Base-by-base conservation (phyloP, 169 alveolate genomes). In the Cryptosporidium andersoni region DNA sequence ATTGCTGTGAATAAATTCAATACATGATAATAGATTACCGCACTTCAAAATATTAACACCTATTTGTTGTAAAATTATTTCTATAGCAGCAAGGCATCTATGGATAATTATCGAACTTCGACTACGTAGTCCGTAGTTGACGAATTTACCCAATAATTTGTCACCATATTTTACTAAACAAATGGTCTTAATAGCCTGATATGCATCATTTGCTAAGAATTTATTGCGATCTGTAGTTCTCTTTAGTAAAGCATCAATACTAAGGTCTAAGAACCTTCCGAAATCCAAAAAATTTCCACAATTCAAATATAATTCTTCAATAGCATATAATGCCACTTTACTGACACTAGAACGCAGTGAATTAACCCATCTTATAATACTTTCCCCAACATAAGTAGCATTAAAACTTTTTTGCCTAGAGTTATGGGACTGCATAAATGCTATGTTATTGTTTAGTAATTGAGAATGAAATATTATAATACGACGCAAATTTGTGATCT, bases 191-290 rank as follows among this genome's bases (percentile, higher is more conserved):
- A 74, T 47, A 37, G 85, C 60, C 45, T 74, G 55, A 2, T 66
- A 58, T 55, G 85, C 85, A 48, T 74, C 85, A 34, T 74, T 74
- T 40, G 85, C 67, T 47, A 74, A 58, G 85, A 74, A 74, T 74
- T 74, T 74, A 43, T 74, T 74, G 48, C 74, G 67, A 42, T 74
- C 85, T n/a, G 39, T 74, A 16, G 85, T 74, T 36, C 85, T 66
- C 25, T 74, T 74, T 16, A 74, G 64, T 4, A 74, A 58, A 47
- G 55, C 60, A 58, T 74, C 85, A 8, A 74, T 45, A 40, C 58
- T 58, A 43, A 74, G 55, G n/a, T 74, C 85, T 42, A 74, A n/a
- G 2, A 74, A 36, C 58, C 60, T 74, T 47, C 85, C 85, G n/a
- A 74, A 42, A 58, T 74, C 85, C 39, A 74, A 34, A 16, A 64